Evolutionary conservation across 176 grass and related monocot genomes (phyloP).

Genomic region (Eremochloa ophiuroides): DNA sequence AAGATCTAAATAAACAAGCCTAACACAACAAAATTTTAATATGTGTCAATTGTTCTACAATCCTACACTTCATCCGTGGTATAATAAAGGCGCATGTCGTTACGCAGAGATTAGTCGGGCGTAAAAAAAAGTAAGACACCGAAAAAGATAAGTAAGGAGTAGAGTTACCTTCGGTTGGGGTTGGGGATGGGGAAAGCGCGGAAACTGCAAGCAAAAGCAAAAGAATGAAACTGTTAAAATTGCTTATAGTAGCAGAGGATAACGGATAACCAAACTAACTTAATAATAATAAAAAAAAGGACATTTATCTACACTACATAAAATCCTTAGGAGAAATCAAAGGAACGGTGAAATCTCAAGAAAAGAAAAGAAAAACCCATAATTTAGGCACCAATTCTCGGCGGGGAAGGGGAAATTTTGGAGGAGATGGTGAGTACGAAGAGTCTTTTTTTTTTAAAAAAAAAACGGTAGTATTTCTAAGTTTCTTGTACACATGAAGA

Average conservation of each 20-base stretch:
- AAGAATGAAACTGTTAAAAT: neutral
- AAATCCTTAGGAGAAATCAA: neutral
- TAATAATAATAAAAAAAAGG: neutral
- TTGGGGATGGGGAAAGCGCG: neutral
- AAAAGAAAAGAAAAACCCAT: no score
- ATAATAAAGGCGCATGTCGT: neutral
- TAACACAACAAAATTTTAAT: neutral
- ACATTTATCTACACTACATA: neutral
- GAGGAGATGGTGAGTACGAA: neutral
- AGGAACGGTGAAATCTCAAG: neutral
- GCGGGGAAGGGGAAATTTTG: no score
- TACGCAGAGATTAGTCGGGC: neutral
- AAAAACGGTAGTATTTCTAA: no score
- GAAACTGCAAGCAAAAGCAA: constrained; percentile 22
- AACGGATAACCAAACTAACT: neutral
- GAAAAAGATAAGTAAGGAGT: neutral
- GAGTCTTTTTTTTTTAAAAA: neutral
- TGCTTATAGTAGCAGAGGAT: neutral
- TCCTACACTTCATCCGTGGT: neutral
- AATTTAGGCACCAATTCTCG: neutral
- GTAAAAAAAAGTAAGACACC: neutral
- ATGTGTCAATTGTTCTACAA: neutral
- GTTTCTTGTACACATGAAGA: neutral
- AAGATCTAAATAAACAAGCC: neutral
- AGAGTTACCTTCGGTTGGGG: constrained; percentile 29